phyloP scores from a whole-genome alignment of 2,329 filamentous ascomycete species.

The Gnomoniopsis smithogilvyi region DNA sequence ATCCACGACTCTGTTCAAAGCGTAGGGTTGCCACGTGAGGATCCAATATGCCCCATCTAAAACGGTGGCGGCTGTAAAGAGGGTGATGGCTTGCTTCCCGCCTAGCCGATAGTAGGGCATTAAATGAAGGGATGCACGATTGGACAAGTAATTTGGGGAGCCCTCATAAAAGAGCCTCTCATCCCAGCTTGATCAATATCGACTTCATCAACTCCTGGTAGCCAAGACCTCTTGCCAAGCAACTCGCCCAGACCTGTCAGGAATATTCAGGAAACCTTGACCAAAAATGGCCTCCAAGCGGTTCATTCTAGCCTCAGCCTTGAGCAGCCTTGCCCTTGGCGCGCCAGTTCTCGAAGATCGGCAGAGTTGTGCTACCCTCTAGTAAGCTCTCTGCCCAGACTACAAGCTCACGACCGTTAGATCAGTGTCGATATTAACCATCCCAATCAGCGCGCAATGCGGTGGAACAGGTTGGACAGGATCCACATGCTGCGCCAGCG shows the following conservation, averaged over 20 bases:
- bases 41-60: background rate
- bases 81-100: slow-evolving; percentile 5
- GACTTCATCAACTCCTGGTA: background rate
- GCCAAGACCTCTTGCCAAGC: background rate
- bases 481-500: slow-evolving; percentile 40
- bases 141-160: background rate
- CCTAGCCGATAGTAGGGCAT: slow-evolving; percentile 4
- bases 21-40: background rate
- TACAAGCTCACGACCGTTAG: background rate
- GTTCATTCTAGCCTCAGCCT: slow-evolving; percentile 31
- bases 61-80: background rate
- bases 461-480: slow-evolving; percentile 43
- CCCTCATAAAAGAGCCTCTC: background rate
- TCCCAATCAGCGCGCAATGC: slow-evolving; percentile 33
- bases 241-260: background rate
- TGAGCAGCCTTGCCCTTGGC: slow-evolving; percentile 35
- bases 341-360: slow-evolving; percentile 28
- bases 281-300: slow-evolving; percentile 23
- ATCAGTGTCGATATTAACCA: slow-evolving; percentile 3
- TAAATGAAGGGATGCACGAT: background rate
- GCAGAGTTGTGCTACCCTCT: slow-evolving; percentile 16
- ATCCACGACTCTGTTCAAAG: background rate
- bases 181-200: too few species aligned
- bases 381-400: slow-evolving; percentile 25
- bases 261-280: slow-evolving; percentile 1